Percentiles rank a stretch among this genome's conserved stretches.
These are phyloP conservation scores for Aleurites moluccanus DNA, from an alignment of 441 rosid genomes.

Conservation along the genomic window DNA sequence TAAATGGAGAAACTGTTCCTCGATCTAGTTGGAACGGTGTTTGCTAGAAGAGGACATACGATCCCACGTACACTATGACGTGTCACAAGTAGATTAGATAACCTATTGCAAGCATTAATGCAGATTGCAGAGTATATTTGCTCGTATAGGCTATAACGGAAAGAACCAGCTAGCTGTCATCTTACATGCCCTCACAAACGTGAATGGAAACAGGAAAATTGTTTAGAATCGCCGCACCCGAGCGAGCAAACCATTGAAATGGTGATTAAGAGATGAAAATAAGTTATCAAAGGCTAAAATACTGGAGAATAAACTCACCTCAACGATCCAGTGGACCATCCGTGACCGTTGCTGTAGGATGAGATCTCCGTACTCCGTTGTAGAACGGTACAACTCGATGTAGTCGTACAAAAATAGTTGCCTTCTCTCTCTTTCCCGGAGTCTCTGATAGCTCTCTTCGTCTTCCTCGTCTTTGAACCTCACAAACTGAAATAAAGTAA, in stretches of 20 bases:
- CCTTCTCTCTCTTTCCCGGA: slow-evolving; percentile 75
- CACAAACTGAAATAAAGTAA: slow-evolving; percentile 32
- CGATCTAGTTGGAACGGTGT: background rate
- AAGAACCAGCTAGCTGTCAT: slow-evolving; percentile 12
- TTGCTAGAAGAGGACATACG: slow-evolving; percentile 1
- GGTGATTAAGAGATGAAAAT: slow-evolving; percentile 13
- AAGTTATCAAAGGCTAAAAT: background rate
- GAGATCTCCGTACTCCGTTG: slow-evolving; percentile 51
- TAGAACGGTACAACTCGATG: slow-evolving; percentile 50
- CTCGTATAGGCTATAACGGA: background rate
- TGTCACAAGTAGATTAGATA: too few species aligned
- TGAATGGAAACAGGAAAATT: background rate
- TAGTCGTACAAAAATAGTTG: slow-evolving; percentile 59
- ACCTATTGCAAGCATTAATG: too few species aligned
- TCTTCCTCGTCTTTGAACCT: slow-evolving; percentile 61
- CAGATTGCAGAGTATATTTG: slow-evolving; percentile 11
- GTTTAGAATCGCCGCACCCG: background rate
- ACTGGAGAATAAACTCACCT: slow-evolving; percentile 49
- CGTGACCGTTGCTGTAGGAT: slow-evolving; percentile 56
- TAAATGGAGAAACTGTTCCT: background rate
- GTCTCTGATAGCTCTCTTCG: slow-evolving; percentile 66
- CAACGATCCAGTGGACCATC: slow-evolving; percentile 89
- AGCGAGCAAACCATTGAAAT: background rate
- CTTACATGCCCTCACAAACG: background rate
- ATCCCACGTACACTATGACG: background rate